A percentile compares a stretch with the other conserved stretches of the same genome.
These are phyloP conservation scores for Halenospora varia DNA, from an alignment of 495 filamentous ascomycete genomes.

Conservation along the genomic window DNA sequence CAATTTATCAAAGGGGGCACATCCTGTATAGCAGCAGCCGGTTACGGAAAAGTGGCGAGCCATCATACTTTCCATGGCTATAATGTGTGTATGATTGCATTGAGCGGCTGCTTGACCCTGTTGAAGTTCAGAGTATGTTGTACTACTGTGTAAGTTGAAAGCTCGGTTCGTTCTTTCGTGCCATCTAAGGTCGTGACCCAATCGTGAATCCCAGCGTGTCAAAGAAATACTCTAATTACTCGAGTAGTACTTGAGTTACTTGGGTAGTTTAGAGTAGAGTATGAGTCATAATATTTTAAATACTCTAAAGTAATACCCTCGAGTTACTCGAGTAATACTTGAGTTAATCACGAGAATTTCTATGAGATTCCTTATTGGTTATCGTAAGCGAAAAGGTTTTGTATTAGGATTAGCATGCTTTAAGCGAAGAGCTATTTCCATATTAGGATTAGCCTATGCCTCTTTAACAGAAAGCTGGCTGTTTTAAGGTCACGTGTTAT, in stretches of 20 bases:
- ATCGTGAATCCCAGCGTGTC: not conserved
- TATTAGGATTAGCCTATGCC: not conserved
- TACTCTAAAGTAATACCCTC: not conserved
- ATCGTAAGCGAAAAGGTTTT: not conserved
- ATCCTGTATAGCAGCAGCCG: not conserved
- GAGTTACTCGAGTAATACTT: not conserved
- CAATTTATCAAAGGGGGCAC: not conserved
- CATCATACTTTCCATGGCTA: not conserved
- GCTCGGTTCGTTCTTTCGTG: not conserved
- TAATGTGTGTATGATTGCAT: not conserved
- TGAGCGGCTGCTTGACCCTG: not conserved
- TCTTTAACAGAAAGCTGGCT: not conserved
- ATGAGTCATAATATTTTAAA: not conserved
- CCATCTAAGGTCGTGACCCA: not conserved
- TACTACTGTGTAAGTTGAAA: not conserved
- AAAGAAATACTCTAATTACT: not conserved
- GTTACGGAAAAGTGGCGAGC: not conserved
- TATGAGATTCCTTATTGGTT: not conserved
- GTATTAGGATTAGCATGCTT: not conserved
- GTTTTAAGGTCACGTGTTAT: not conserved
- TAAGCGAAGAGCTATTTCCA: not conserved
- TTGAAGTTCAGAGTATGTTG: not conserved
- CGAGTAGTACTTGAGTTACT: not conserved
- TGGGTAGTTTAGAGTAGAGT: not conserved
- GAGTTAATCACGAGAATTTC: not conserved